A percentile compares a stretch with the other conserved stretches of the same genome.
Evolutionary conservation across 2,329 filamentous ascomycete species (phyloP).

Genomic region (Ascochyta lentis): DNA sequence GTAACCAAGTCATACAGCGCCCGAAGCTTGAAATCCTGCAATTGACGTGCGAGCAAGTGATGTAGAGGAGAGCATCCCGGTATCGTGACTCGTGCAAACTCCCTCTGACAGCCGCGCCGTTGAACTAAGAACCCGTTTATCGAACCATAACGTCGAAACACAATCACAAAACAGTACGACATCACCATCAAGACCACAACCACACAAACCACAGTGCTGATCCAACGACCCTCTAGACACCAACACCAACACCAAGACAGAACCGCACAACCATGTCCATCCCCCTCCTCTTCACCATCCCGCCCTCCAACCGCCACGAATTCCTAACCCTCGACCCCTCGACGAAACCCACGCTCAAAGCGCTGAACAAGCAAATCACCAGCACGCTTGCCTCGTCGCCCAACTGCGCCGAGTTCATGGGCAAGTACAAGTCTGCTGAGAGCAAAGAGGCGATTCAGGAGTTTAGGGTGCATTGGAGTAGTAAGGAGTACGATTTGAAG

Average conservation of each 20-base stretch:
- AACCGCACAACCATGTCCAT: constrained; percentile 27
- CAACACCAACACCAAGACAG: neutral
- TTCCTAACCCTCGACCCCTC: constrained; percentile 36
- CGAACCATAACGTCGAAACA: too few relatives aligned
- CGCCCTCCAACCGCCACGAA: constrained; percentile 43
- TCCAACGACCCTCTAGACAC: too few relatives aligned
- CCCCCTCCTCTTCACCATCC: constrained; percentile 45
- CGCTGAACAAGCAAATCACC: constrained; percentile 42
- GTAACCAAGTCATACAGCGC: constrained; percentile 2
- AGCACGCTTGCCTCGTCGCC: constrained; percentile 29
- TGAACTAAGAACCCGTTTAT: neutral
- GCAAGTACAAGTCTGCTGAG: constrained; percentile 36
- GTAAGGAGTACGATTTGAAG: constrained; percentile 35
- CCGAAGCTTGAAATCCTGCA: constrained; percentile 14
- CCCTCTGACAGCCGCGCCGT: neutral
- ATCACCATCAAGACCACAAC: too few relatives aligned
- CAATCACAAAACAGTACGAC: too few relatives aligned
- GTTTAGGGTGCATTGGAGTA: constrained; percentile 42
- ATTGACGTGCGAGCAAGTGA: constrained; percentile 5
- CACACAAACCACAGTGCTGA: too few relatives aligned
- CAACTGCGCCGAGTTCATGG: constrained; percentile 37
- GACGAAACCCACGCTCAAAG: constrained; percentile 34
- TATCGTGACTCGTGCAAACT: constrained; percentile 1
- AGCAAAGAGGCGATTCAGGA: constrained; percentile 37
- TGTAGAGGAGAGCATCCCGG: neutral